Conservation (phyloP, 768 basidiomycete species). For the Lactarius evosmus region DNA sequence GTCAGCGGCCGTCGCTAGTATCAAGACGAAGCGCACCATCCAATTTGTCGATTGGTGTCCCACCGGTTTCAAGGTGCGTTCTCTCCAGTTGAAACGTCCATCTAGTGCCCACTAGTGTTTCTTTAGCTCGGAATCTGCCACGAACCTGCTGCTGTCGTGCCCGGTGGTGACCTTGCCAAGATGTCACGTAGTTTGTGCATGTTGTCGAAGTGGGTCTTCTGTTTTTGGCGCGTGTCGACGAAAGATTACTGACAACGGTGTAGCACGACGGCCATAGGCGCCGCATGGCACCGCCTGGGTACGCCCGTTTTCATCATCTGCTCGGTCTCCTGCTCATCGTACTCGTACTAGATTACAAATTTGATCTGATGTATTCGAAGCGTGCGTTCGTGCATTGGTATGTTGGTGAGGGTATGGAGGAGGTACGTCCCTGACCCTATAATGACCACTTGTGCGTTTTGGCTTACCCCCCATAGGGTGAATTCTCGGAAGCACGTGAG, state of each 20-base stretch:
- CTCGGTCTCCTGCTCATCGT: slow-evolving; percentile 13
- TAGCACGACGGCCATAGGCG: slow-evolving; percentile 89
- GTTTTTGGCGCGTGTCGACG: not conserved
- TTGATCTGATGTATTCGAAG: slow-evolving; percentile 97
- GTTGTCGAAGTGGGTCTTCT: slow-evolving; percentile 72
- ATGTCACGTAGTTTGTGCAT: slow-evolving; percentile 93
- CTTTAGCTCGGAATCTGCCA: slow-evolving; percentile 91
- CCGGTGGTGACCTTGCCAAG: slow-evolving; percentile 94
- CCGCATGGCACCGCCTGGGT: slow-evolving; percentile 89
- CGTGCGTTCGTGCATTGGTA: slow-evolving; percentile 93
- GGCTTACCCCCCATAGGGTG: slow-evolving; percentile 52
- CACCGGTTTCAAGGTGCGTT: slow-evolving; percentile 83
- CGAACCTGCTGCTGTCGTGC: slow-evolving; percentile 88
- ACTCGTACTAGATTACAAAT: slow-evolving; percentile 76
- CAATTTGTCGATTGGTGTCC: slow-evolving; percentile 99
- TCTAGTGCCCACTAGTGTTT: slow-evolving; percentile 30
- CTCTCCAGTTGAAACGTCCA: not conserved
- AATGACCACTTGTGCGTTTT: slow-evolving; percentile 4
- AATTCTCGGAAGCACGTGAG: slow-evolving; percentile 97
- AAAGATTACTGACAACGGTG: slow-evolving; percentile 11
- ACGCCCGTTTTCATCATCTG: slow-evolving; percentile 26
- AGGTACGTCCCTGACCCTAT: slow-evolving; percentile 42
- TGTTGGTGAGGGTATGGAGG: slow-evolving; percentile 99
- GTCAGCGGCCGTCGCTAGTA: slow-evolving; percentile 84
- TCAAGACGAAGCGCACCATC: slow-evolving; percentile 98